Base-by-base conservation (phyloP, 495 filamentous ascomycete genomes). In the Cairneyella variabilis region DNA sequence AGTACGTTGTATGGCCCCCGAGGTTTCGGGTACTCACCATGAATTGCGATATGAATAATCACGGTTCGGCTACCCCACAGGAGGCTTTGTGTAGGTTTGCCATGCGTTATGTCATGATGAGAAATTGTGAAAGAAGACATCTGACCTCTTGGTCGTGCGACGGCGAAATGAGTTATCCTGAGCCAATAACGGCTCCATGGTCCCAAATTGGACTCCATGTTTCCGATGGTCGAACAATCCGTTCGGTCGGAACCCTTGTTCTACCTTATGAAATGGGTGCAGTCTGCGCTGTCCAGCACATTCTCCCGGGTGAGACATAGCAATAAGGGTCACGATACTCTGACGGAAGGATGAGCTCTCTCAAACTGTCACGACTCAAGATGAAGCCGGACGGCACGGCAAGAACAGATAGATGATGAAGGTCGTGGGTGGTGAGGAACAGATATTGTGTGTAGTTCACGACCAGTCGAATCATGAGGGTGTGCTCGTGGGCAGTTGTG, bases 231-330 rank as follows among this genome's bases (percentile, higher is more conserved):
- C 36, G 36, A 30, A 30, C 28, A n/a, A 12, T 26, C n/a, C 30
- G 18, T 26, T 22, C 34, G 2, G 10, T 50, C 44, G 44, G 26
- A 21, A 48, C 9, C 3, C 44, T 48, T 18, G 25, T 48, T 45
- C 16, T 17, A 45, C 27, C 23, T 48, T 16, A 21, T 47, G 26
- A 30, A 17, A 36, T 26, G 17, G 22, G 43, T 49, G 28, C 16
- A 32, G 28, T 39, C 32, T 8, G 10, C 16, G 45, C 17, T 3
- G 20, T 22, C 20, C 8, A 25, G 26, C 25, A 38, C 17, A 39
- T 49, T 54, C 32, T 40, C 47, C 51, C 51, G 41, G 40, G 39
- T 45, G 51, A 54, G 51, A 54, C 51, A 46, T 54, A 18, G 25
- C 28, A 6, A 32, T 32, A 20, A 25, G 6, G 17, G 21, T 21